Percentiles rank a stretch among this genome's conserved stretches.
Evolutionary conservation across 768 basidiomycete genomes (phyloP).

Genomic region (Boletus barrowsii): DNA sequence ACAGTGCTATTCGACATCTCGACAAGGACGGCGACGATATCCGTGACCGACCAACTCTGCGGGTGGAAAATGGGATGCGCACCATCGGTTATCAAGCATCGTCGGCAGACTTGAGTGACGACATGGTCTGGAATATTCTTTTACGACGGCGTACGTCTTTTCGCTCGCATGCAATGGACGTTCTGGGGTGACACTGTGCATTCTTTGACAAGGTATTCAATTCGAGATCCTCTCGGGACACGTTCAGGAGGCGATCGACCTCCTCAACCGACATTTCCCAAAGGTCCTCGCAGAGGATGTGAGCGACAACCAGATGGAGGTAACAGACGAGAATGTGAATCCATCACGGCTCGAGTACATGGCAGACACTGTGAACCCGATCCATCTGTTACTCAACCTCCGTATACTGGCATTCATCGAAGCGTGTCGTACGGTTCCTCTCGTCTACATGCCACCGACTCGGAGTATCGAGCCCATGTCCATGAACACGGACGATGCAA

Average conservation of each 20-base stretch:
- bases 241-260: conserved; percentile 65
- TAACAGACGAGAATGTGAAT: conserved; percentile 25
- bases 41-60: conserved; percentile 18
- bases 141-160: conserved; percentile 50
- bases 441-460: conserved; percentile 39
- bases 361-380: conserved; percentile 65
- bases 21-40: conserved; percentile 73
- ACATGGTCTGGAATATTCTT: conserved; percentile 44
- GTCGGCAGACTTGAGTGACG: conserved; percentile 33
- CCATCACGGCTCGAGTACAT: conserved; percentile 45
- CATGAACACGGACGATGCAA: conserved; percentile 9
- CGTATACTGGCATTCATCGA: conserved; percentile 88
- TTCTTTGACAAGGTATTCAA: conserved; percentile 56
- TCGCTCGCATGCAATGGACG: neutral
- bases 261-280: conserved; percentile 74
- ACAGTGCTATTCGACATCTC: conserved; percentile 58
- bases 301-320: conserved; percentile 10
- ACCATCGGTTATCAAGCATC: conserved; percentile 11
- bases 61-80: conserved; percentile 1
- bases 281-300: conserved; percentile 49
- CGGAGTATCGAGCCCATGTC: conserved; percentile 7
- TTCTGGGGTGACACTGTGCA: neutral
- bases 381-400: conserved; percentile 78
- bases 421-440: conserved; percentile 69
- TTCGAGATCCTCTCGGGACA: conserved; percentile 67